phyloP scores from a whole-genome alignment of 2,329 filamentous ascomycete genomes.

The Talaromyces rugulosus region DNA sequence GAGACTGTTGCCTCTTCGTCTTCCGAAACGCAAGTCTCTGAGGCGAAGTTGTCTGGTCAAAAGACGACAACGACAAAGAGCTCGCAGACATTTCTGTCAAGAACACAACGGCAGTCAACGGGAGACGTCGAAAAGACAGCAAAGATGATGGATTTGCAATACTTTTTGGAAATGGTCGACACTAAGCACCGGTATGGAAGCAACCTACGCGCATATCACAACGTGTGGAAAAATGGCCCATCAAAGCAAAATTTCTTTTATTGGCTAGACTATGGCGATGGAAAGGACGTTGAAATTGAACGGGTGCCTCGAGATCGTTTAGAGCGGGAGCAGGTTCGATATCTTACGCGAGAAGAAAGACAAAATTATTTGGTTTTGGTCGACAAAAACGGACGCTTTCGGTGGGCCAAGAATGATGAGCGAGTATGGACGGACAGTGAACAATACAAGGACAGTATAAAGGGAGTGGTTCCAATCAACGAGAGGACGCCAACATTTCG shows the following conservation, averaged over 20 bases:
- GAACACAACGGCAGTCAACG: neutral
- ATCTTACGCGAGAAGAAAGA: conserved; percentile 77
- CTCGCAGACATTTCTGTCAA: neutral
- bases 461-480: conserved; percentile 63
- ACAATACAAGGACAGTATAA: conserved; percentile 69
- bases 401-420: conserved; percentile 79
- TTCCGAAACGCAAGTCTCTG: neutral
- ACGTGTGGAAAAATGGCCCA: conserved; percentile 72
- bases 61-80: conserved; percentile 21
- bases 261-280: conserved; percentile 82
- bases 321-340: conserved; percentile 75
- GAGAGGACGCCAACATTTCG: conserved; percentile 57
- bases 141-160: conserved; percentile 78
- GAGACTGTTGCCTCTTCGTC: conserved; percentile 21
- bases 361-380: conserved; percentile 75
- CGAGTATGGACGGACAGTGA: conserved; percentile 71
- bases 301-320: conserved; percentile 69
- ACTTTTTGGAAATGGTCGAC: conserved; percentile 67
- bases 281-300: conserved; percentile 64
- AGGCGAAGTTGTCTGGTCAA: neutral
- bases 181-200: conserved; percentile 82
- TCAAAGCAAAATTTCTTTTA: conserved; percentile 90
- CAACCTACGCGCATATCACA: conserved; percentile 76
- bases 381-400: conserved; percentile 68
- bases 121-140: conserved; percentile 49